Percentiles rank a stretch among this genome's conserved stretches.
phyloP scores from a whole-genome alignment of 2,329 filamentous ascomycete species.

The Aspergillus ibericus region DNA sequence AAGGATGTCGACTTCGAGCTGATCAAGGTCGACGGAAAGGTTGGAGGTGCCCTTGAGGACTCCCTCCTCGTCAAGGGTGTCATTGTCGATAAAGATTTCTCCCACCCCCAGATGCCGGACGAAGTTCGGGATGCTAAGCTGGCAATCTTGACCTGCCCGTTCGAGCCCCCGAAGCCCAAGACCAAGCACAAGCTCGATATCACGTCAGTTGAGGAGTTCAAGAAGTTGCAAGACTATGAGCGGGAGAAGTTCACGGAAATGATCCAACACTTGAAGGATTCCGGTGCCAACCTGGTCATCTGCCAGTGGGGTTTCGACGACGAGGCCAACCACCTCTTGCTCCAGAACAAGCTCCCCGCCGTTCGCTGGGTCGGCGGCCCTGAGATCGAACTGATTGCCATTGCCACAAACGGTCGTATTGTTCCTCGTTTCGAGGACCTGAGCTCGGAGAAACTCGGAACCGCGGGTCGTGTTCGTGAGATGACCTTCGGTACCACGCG shows the following conservation, averaged over 20 bases:
- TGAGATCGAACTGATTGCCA: conserved; percentile 97
- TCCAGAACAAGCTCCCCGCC: conserved; percentile 93
- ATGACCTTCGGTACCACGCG: conserved; percentile 96
- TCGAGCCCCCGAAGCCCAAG: conserved; percentile 98
- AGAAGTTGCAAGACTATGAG: conserved; percentile 95
- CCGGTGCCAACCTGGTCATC: conserved; percentile 94
- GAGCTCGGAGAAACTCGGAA: conserved; percentile 84
- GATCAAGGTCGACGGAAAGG: conserved; percentile 99
- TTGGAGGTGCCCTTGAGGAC: conserved; percentile 90
- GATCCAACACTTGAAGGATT: conserved; percentile 97
- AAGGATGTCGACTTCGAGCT: conserved; percentile 98
- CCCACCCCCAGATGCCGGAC: conserved; percentile 97
- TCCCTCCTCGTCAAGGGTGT: conserved; percentile 94
- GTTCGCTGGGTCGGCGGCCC: conserved; percentile 98
- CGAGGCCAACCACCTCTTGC: conserved; percentile 93
- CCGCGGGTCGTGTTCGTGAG: conserved; percentile 84
- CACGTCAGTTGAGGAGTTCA: conserved; percentile 95
- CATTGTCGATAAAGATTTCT: conserved; percentile 99
- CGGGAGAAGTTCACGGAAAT: conserved; percentile 96
- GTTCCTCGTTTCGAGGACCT: conserved; percentile 97
- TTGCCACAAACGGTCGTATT: conserved; percentile 96
- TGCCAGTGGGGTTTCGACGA: conserved; percentile 99
- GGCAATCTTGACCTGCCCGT: conserved; percentile 95
- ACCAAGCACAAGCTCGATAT: conserved; percentile 99
- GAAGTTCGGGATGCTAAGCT: conserved; percentile 95